Base-by-base conservation (phyloP, 768 basidiomycete species). In the Lentinula aciculospora region DNA sequence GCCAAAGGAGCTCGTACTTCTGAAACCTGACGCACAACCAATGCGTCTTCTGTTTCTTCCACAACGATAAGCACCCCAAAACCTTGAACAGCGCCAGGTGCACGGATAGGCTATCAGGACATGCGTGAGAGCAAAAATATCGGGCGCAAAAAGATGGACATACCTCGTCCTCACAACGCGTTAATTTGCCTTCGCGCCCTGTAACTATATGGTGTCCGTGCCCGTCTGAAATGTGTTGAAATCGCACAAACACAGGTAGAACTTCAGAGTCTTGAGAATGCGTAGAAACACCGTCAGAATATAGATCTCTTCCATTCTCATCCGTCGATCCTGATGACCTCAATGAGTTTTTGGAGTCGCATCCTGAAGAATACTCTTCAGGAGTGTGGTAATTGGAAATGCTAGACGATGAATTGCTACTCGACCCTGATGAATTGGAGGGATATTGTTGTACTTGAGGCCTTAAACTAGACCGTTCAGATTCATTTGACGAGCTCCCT, bases 11-110 rank as follows among this genome's bases (percentile, higher is more conserved):
- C 23, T 37, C n/a, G 56, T 66, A 88, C 89, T 76, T 92, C 91
- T 28, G 90, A 92, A 0, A 89, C 88, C 65, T 92, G 91, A 12
- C 84, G 78, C 36, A 93, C 88, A 6, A 78, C 62, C 12, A 92
- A 70, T 3, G 74, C 71, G 23, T 86, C 81, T 7, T 78, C 73
- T 17, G 79, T 68, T 62, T 88, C 82, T 59, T 87, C 83, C 0
- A 92, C 71, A 1, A 80, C 88, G 50, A 93, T 79, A 3, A 92
- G 76, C 0, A 92, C 85, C n/a, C 90, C 91, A 64, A 87, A 94
- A 0, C 83, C 85, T 72, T 94, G 92, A 1, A 92, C 80, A 1
- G 90, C 85, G 3, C 91, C 91, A 12, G 90, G 92, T 0, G 86
- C 84, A 0, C 85, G 82, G 48, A 94, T 94, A 0, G 91, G 92